These are phyloP conservation scores for Eucalyptus regnans DNA, from an alignment of 345 rosid genomes.

Conservation along the genomic window DNA sequence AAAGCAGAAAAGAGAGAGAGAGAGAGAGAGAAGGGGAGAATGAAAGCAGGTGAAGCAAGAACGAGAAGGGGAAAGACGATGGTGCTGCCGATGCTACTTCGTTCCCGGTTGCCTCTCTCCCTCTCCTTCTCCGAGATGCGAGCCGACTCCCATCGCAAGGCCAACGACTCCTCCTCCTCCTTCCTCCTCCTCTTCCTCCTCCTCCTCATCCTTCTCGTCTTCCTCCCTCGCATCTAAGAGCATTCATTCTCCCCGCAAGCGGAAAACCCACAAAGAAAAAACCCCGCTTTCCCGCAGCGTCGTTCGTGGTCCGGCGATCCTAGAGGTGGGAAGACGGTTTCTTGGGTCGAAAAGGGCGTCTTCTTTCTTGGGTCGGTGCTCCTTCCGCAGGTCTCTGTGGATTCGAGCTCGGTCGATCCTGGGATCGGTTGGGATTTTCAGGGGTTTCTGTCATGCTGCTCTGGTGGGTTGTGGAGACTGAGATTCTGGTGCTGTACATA, in stretches of 20 bases:
- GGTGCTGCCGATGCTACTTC: background rate
- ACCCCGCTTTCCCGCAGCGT: background rate
- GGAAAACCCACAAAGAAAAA: background rate
- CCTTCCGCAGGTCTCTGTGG: constrained; percentile 13
- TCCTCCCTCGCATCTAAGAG: constrained; percentile 7
- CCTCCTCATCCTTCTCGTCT: constrained; percentile 8
- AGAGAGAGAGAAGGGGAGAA: background rate
- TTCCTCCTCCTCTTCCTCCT: constrained; percentile 10
- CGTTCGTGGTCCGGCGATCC: background rate
- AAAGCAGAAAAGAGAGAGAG: background rate
- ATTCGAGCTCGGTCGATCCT: constrained; percentile 23
- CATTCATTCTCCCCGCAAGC: background rate
- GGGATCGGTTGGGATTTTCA: constrained; percentile 11
- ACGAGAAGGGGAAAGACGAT: background rate
- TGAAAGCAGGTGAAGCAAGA: background rate
- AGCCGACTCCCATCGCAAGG: constrained; percentile 40
- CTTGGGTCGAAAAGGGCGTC: background rate
- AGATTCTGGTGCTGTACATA: constrained; percentile 3
- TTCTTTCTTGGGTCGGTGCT: background rate
- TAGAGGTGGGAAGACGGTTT: background rate
- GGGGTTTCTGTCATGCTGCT: background rate
- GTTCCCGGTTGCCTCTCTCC: background rate
- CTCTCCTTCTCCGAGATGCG: constrained; percentile 41
- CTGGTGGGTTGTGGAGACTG: background rate
- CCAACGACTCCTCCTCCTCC: constrained; percentile 11